These are phyloP conservation scores for Xylariaceae sp. DNA, from an alignment of 2,329 filamentous ascomycete genomes.

Conservation along the genomic window DNA sequence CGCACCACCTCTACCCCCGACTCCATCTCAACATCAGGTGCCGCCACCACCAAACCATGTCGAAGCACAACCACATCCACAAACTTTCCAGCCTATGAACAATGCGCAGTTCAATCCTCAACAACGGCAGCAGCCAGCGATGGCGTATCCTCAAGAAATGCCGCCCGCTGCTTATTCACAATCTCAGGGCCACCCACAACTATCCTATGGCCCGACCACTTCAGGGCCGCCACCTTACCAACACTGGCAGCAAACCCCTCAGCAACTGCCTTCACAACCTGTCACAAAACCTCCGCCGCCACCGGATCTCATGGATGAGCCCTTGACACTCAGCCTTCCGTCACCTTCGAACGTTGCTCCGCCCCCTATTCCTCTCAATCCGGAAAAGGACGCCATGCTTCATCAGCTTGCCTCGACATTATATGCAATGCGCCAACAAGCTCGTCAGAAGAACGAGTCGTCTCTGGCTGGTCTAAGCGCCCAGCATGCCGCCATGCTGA, in stretches of 20 bases:
- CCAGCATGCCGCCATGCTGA: constrained; percentile 73
- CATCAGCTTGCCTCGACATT: constrained; percentile 70
- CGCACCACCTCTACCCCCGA: constrained; percentile 31
- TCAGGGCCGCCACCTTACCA: constrained; percentile 14
- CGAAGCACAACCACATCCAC: constrained; percentile 20
- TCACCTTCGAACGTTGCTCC: constrained; percentile 53
- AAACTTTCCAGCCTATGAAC: constrained; percentile 27
- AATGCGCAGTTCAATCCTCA: constrained; percentile 24
- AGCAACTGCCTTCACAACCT: constrained; percentile 25
- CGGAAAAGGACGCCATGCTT: constrained; percentile 86
- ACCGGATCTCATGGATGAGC: constrained; percentile 56
- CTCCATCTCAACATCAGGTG: constrained; percentile 22
- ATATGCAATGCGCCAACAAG: constrained; percentile 63
- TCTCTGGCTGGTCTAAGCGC: constrained; percentile 72
- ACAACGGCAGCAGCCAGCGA: constrained; percentile 22
- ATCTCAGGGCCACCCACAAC: constrained; percentile 15
- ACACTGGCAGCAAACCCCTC: constrained; percentile 27
- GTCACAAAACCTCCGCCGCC: constrained; percentile 41
- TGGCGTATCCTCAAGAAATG: constrained; percentile 21
- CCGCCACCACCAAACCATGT: constrained; percentile 21
- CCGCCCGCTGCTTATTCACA: constrained; percentile 20
- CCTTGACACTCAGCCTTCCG: constrained; percentile 49
- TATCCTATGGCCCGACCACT: constrained; percentile 9
- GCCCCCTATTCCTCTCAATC: constrained; percentile 90
- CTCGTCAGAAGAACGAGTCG: constrained; percentile 66